Evolutionary conservation across 2,329 filamentous ascomycete species (phyloP), one percentile per base, ranked within the genome.

Genomic region (Aspergillus amoenus): DNA sequence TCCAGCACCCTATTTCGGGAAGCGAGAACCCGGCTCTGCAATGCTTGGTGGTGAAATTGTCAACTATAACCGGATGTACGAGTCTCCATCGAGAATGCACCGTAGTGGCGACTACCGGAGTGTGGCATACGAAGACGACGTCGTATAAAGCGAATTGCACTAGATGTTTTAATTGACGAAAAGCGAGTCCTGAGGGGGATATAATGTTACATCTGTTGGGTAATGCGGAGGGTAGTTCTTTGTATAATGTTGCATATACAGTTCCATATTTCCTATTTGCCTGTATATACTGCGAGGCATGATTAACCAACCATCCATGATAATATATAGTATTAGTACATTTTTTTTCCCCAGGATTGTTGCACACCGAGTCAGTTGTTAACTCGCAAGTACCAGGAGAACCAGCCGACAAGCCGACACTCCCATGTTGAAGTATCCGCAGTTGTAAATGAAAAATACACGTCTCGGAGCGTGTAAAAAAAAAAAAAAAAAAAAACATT

Each of bases 31-130:
- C 50, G 93, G 93, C 12, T 81, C 82, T 43, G 92, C 89, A 0
- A 78, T 92, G 71, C 77, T 99, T 7, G 90, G 87, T 13, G 93
- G 94, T 2, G 83, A 89, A 67, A 78, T 82, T 40, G 85, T 99
- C 46, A 91, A 97, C 76, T 99, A 97, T 74, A 90, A 89, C 18
- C 84, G 84, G 56, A 85, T 97, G 82, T 99, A 96, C 75, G 93
- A 97, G 74, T 85, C 88, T 18, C 93, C 93, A 5, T 77, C 81
- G 4, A 80, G 87, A 61, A 90, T 91, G 85, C 72, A 73, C 48
- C 62, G 63, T 13, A 68, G 71, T n/a, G 73, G 78, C 80, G 73
- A 78, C 77, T 85, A 61, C 89, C 91, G 73, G 83, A 91, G 77
- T 59, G 64, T 78, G 57, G 74, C 76, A 22, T 68, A 64, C 15